phyloP scores from a whole-genome alignment of 495 filamentous ascomycete genomes.

The Penicillium psychrofluorescens region DNA sequence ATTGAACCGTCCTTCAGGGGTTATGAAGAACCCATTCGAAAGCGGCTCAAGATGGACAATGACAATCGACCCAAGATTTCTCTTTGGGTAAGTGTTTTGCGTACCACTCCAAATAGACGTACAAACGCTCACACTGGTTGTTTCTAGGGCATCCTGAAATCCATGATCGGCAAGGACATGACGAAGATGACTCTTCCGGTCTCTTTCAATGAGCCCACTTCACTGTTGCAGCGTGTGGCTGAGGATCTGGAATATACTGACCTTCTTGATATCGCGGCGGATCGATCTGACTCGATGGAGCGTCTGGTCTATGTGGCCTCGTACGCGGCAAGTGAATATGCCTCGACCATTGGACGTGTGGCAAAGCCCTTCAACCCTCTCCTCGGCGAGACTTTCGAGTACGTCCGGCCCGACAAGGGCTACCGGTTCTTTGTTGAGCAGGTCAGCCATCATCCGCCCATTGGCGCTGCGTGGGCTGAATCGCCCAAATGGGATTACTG shows the following conservation, averaged over 20 bases:
- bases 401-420: constrained; percentile 87
- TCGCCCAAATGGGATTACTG: constrained; percentile 95
- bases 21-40: constrained; percentile 79
- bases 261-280: constrained; percentile 82
- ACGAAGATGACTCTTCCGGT: constrained; percentile 98
- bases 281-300: constrained; percentile 78
- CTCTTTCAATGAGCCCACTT: constrained; percentile 98
- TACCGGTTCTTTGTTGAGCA: constrained; percentile 99
- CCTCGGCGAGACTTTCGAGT: constrained; percentile 95
- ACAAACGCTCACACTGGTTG: constrained; percentile 7
- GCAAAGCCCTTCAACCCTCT: constrained; percentile 98
- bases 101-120: too few species aligned
- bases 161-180: constrained; percentile 99
- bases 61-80: constrained; percentile 92
- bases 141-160: constrained; percentile 86
- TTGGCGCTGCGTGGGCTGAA: constrained; percentile 91
- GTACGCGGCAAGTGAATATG: constrained; percentile 92
- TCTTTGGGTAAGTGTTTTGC: constrained; percentile 67
- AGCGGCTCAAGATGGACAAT: constrained; percentile 77
- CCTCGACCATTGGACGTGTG: constrained; percentile 91
- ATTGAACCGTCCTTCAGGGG: constrained; percentile 75
- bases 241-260: constrained; percentile 98
- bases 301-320: constrained; percentile 94
- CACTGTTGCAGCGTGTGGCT: constrained; percentile 87
- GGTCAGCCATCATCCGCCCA: constrained; percentile 94